phyloP scores from a whole-genome alignment of 2,329 filamentous ascomycete species.

The Fusarium sp. region DNA sequence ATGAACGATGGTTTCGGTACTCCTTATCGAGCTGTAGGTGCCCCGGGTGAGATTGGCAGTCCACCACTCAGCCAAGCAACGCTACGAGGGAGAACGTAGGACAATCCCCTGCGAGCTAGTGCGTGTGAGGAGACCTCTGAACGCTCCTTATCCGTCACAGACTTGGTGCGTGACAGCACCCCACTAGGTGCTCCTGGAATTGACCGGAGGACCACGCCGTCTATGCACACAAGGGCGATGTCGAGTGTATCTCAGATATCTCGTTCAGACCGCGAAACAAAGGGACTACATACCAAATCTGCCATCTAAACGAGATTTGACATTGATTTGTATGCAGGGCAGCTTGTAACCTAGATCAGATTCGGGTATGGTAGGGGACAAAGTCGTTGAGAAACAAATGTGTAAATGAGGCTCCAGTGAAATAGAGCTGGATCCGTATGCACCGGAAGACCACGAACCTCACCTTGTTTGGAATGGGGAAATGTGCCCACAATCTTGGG shows the following conservation, averaged over 20 bases:
- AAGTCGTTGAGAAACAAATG: not conserved
- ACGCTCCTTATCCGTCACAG: slow-evolving; percentile 19
- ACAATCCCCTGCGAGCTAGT: slow-evolving; percentile 27
- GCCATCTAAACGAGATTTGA: not conserved
- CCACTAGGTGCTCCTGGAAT: slow-evolving; percentile 17
- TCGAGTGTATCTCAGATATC: slow-evolving; percentile 5
- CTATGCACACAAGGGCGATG: slow-evolving; percentile 11
- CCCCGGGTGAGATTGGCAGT: slow-evolving; percentile 78
- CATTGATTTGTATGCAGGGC: not conserved
- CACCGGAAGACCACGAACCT: slow-evolving; percentile 1
- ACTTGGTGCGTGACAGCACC: slow-evolving; percentile 32
- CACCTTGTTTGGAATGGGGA: not conserved
- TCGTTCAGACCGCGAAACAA: not conserved
- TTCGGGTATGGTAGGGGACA: too few relatives aligned
- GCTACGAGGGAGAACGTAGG: slow-evolving; percentile 54
- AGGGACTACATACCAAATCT: not conserved
- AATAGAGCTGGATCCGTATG: not conserved
- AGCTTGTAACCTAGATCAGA: too few relatives aligned
- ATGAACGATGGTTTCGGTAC: slow-evolving; percentile 58
- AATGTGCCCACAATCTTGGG: not conserved
- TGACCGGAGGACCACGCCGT: slow-evolving; percentile 19
- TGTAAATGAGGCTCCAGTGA: not conserved
- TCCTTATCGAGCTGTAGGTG: slow-evolving; percentile 63
- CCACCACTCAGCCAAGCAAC: slow-evolving; percentile 65
- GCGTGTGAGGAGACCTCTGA: slow-evolving; percentile 19